Evolutionary conservation across 1,139 yeast species (phyloP).

Genomic region (Kodamaea ohmeri): DNA sequence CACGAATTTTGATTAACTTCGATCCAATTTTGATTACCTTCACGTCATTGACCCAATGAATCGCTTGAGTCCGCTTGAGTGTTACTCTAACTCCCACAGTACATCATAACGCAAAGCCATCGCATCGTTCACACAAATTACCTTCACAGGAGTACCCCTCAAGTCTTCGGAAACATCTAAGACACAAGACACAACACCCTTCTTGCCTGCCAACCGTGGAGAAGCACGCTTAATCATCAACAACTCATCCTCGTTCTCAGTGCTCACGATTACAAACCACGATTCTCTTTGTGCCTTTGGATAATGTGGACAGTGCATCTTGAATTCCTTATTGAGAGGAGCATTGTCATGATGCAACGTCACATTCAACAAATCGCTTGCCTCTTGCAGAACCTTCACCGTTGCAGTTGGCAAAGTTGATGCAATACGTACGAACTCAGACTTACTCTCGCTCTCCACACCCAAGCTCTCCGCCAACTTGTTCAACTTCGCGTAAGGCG

Average conservation of each 20-base stretch:
- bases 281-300: conserved; percentile 92
- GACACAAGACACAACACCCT: conserved; percentile 41
- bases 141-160: conserved; percentile 41
- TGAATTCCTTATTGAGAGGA: conserved; percentile 58
- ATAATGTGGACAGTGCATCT: conserved; percentile 73
- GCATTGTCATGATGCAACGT: conserved; percentile 51
- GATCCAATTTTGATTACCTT: no score
- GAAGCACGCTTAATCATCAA: conserved; percentile 64
- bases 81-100: conserved; percentile 6
- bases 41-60: no score
- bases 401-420: conserved; percentile 50
- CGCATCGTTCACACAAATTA: conserved; percentile 65
- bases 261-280: conserved; percentile 77
- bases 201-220: conserved; percentile 48
- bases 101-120: conserved; percentile 47
- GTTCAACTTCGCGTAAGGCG: conserved; percentile 25
- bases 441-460: conserved; percentile 29
- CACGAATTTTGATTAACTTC: no score
- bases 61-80: not conserved
- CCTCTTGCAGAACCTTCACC: conserved; percentile 32
- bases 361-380: conserved; percentile 37
- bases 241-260: conserved; percentile 46
- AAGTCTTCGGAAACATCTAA: conserved; percentile 52
- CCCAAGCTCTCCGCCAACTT: conserved; percentile 35
- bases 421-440: conserved; percentile 43